Evolutionary conservation across 1,284 basidiomycete genomes (phyloP), one percentile per base, ranked within the genome.

Genomic region (Macrocystidia cucumis): DNA sequence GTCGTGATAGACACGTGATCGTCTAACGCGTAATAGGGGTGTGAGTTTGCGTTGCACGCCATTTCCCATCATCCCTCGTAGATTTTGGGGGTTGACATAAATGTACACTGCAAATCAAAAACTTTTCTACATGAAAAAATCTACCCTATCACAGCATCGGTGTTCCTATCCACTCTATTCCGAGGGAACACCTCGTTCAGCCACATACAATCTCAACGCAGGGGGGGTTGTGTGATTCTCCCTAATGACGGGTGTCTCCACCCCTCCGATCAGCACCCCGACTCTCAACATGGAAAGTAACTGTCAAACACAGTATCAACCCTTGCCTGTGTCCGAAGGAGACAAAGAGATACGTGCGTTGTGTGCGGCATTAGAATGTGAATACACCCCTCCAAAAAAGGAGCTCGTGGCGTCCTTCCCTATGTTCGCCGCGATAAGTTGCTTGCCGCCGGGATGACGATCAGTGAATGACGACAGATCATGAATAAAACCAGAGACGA

Each of bases 401-500:
- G 86, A 74, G 1, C 79, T 71, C 0, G 90, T 91, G 47, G 84
- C 80, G 48, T 93, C 90, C 50, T 78, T 81, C 17, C 90, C 91
- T 24, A 81, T 68, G 43, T 72, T 78, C 20, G 62, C 65, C 37
- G 63, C 59, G 48, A 95, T 60, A 34, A 88, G 53, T 35, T 66
- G 57, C 26, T 66, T 65, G 12, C 91, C 91, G 22, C 91, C 91
- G 3, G 91, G 90, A 60, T 95, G 91, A 44, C 80, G 71, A 40
- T 85, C 78, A 32, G 78, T 49, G 53, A 92, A 91, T 6, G 70
- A 60, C 4, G 84, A 74, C 17, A 81, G 73, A 50, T 95, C 90
- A 59, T 92, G 89, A 44, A 95, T 85, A 61, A 89, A 91, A 11
- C 90, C 90, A 31, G 82, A 77, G 32, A 93, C 65, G 34, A 90